A percentile compares a stretch with the other conserved stretches of the same genome.
Evolutionary conservation across 495 filamentous ascomycete genomes (phyloP).

Genomic region (Physcia stellaris): DNA sequence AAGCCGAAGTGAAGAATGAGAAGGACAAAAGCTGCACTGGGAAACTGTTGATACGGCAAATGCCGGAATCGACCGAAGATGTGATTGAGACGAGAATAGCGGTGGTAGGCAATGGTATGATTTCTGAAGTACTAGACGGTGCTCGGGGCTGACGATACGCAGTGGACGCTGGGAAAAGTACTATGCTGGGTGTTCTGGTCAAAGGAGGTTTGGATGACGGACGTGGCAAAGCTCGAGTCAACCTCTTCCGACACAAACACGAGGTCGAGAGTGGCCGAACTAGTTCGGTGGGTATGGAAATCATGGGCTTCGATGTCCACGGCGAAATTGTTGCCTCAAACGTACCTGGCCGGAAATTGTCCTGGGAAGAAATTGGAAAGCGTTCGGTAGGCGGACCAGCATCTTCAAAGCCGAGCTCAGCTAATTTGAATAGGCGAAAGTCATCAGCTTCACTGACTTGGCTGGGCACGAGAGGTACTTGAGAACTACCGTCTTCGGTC

Average conservation of each 20-base stretch:
- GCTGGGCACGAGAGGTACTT: constrained; percentile 94
- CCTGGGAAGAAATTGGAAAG: constrained; percentile 97
- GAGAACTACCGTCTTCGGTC: constrained; percentile 90
- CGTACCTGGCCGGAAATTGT: constrained; percentile 72
- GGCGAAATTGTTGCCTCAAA: constrained; percentile 74
- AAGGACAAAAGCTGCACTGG: constrained; percentile 62
- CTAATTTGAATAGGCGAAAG: constrained; percentile 46
- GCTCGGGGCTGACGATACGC: constrained; percentile 5
- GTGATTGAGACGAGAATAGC: constrained; percentile 94
- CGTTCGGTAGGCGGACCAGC: constrained; percentile 43
- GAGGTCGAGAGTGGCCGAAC: constrained; percentile 92
- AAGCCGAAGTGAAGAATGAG: constrained; percentile 43
- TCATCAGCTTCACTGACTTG: constrained; percentile 91
- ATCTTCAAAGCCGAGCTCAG: not conserved
- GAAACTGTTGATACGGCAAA: constrained; percentile 69
- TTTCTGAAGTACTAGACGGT: not conserved
- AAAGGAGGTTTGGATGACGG: constrained; percentile 95
- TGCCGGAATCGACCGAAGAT: constrained; percentile 62
- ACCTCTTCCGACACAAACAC: constrained; percentile 95
- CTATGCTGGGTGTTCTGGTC: constrained; percentile 90
- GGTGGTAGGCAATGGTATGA: constrained; percentile 78
- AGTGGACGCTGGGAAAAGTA: constrained; percentile 95
- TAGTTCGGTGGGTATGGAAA: constrained; percentile 95
- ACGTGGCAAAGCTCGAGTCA: constrained; percentile 83
- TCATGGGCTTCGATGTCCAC: constrained; percentile 89